Conservation (phyloP, 176 grass and related monocot species). For the Carex pumila region DNA sequence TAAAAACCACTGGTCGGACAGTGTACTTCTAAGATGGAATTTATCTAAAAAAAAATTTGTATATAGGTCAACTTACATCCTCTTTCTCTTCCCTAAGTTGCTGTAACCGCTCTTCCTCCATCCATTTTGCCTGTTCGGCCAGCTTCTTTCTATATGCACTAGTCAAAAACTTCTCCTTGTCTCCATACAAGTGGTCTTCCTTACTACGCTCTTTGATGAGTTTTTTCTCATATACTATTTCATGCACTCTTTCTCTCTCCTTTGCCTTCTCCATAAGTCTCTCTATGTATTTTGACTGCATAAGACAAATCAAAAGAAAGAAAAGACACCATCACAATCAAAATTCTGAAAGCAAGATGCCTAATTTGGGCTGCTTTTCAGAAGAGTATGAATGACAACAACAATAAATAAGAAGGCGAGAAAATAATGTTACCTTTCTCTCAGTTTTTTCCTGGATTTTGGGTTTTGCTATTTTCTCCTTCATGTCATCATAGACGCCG, state of each 20-base stretch:
- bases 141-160: constrained; percentile 92
- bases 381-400: not conserved
- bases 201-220: constrained; percentile 91
- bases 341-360: not conserved
- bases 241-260: constrained; percentile 76
- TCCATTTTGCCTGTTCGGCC: constrained; percentile 77
- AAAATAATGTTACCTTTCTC: constrained; percentile 41
- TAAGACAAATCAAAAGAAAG: constrained; percentile 8
- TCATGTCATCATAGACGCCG: constrained; percentile 88
- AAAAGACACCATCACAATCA: not conserved
- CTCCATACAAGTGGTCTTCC: constrained; percentile 75
- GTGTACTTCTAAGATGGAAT: not conserved
- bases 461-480: constrained; percentile 65
- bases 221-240: constrained; percentile 90
- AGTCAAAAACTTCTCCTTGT: constrained; percentile 93
- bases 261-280: constrained; percentile 81
- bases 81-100: constrained; percentile 75
- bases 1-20: not conserved
- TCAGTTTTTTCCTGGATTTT: constrained; percentile 65
- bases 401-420: not conserved
- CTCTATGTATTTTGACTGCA: constrained; percentile 92
- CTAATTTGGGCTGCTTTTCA: not conserved
- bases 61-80: constrained; percentile 59
- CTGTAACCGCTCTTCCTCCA: constrained; percentile 69
- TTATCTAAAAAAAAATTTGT: not conserved